Evolutionary conservation across 2,329 filamentous ascomycete species (phyloP).

Genomic region (Neofusicoccum kwambonambiense): DNA sequence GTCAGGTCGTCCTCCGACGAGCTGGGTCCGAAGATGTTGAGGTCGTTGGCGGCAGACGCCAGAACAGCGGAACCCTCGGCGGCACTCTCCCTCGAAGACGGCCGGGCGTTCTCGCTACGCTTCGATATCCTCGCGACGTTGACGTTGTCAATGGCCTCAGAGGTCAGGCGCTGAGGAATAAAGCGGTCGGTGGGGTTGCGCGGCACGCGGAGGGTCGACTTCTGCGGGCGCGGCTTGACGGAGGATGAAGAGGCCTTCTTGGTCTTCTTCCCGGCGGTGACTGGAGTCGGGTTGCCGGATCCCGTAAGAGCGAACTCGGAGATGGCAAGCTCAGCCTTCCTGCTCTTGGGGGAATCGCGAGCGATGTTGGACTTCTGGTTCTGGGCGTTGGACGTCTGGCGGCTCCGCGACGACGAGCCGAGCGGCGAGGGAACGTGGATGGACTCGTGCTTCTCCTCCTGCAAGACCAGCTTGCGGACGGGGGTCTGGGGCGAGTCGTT

Average conservation of each 20-base stretch:
- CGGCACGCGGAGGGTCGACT: constrained; percentile 29
- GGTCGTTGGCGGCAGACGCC: constrained; percentile 68
- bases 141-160: constrained; percentile 79
- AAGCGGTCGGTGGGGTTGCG: constrained; percentile 84
- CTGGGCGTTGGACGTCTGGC: constrained; percentile 61
- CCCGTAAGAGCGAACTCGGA: constrained; percentile 91
- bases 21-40: constrained; percentile 60
- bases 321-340: constrained; percentile 85
- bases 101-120: constrained; percentile 52
- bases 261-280: constrained; percentile 52
- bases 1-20: constrained; percentile 61
- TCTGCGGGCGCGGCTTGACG: constrained; percentile 31
- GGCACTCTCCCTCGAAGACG: constrained; percentile 68
- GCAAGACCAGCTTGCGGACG: constrained; percentile 19
- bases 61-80: constrained; percentile 73
- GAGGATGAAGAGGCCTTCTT: constrained; percentile 33
- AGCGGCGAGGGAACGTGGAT: constrained; percentile 18
- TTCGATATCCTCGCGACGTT: constrained; percentile 55
- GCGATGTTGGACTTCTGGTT: constrained; percentile 98
- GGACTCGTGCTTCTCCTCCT: constrained; percentile 15
- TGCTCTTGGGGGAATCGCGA: constrained; percentile 70
- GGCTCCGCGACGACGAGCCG: constrained; percentile 7
- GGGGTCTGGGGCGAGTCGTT: constrained; percentile 13
- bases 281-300: constrained; percentile 59
- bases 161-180: constrained; percentile 89